phyloP scores from a whole-genome alignment of 2,329 filamentous ascomycete species.

The Xylaria sp. region DNA sequence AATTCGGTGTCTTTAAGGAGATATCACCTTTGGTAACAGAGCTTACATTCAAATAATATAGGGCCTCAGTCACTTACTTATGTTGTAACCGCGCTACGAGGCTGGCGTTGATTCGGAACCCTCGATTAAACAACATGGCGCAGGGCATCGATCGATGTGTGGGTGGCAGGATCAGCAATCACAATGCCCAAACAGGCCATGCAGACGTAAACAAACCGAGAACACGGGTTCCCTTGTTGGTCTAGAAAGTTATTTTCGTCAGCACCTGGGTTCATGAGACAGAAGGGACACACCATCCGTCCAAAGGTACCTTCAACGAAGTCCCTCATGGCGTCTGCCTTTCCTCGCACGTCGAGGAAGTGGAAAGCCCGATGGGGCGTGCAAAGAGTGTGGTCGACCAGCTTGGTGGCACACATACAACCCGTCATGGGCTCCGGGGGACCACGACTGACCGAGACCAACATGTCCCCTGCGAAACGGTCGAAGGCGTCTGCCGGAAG shows the following conservation, averaged over 20 bases:
- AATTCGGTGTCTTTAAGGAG: not conserved
- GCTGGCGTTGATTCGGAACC: no score
- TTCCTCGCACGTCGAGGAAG: constrained; percentile 40
- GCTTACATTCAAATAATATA: not conserved
- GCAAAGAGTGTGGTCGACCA: constrained; percentile 50
- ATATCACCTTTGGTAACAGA: not conserved
- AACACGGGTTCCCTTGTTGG: constrained; percentile 16
- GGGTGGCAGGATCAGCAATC: not conserved
- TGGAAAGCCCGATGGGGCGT: constrained; percentile 49
- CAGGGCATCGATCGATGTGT: not conserved
- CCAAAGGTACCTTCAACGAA: constrained; percentile 45
- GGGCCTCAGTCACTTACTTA: no score
- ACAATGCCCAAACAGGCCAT: constrained; percentile 48
- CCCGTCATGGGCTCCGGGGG: constrained; percentile 47
- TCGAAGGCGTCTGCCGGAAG: not conserved
- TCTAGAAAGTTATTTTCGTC: constrained; percentile 30
- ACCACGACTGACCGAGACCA: constrained; percentile 3
- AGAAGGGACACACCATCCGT: constrained; percentile 47
- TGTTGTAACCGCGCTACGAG: not conserved
- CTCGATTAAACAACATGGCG: no score
- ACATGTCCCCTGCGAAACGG: not conserved
- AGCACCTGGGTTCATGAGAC: constrained; percentile 38
- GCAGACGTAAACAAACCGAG: constrained; percentile 47
- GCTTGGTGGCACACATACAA: constrained; percentile 52
- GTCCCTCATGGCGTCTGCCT: constrained; percentile 41